phyloP scores from a whole-genome alignment of 345 rosid genomes.

The Conringia planisiliqua region DNA sequence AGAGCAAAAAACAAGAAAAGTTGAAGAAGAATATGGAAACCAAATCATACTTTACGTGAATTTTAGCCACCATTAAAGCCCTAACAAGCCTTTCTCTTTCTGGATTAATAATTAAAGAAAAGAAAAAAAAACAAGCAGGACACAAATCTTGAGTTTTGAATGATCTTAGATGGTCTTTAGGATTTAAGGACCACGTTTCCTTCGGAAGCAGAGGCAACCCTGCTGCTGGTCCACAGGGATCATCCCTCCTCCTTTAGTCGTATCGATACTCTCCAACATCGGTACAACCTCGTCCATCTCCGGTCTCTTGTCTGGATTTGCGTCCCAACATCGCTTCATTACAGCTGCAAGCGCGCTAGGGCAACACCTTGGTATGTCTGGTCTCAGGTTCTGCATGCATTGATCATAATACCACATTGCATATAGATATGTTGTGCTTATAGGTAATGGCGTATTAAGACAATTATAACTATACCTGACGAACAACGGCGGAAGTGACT shows the following conservation, averaged over 20 bases:
- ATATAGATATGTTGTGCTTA: not conserved
- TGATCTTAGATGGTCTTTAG: constrained; percentile 10
- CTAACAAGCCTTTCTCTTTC: constrained; percentile 17
- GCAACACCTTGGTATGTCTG: constrained; percentile 97
- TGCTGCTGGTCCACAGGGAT: constrained; percentile 83
- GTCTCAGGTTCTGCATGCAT: constrained; percentile 82
- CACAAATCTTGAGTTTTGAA: constrained; percentile 8
- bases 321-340: constrained; percentile 99
- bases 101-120: not conserved
- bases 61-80: constrained; percentile 25
- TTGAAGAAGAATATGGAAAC: constrained; percentile 26
- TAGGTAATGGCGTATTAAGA: not conserved
- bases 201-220: constrained; percentile 86
- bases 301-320: constrained; percentile 86
- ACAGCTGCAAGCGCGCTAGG: constrained; percentile 83
- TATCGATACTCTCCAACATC: constrained; percentile 83
- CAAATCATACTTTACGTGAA: constrained; percentile 15
- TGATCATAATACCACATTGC: constrained; percentile 19
- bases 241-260: constrained; percentile 95
- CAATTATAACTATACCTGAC: constrained; percentile 51
- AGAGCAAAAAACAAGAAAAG: constrained; percentile 18
- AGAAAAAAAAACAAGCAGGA: not conserved
- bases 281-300: constrained; percentile 98
- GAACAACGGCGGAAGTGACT: constrained; percentile 95
- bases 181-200: constrained; percentile 68